Conservation (phyloP, 2,329 filamentous ascomycete species). For the Diatrype stigma region DNA sequence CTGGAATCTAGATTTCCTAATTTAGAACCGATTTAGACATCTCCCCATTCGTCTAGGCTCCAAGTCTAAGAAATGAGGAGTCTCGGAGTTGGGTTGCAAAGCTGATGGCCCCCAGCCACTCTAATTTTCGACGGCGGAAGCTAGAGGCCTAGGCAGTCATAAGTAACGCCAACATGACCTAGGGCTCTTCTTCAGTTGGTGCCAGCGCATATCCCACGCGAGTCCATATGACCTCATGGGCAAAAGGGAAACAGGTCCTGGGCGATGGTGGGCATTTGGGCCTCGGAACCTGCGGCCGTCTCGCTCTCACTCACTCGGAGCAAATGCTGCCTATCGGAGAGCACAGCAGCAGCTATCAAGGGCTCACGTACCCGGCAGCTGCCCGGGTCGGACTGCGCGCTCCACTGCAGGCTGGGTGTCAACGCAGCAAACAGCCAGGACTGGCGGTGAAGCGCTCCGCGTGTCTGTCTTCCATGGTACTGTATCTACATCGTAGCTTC, state of each 20-base stretch:
- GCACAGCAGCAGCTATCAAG: background rate
- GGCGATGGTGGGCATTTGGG: background rate
- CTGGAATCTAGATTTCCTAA: background rate
- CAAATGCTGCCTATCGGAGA: background rate
- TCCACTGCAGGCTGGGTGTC: background rate
- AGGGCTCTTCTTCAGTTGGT: background rate
- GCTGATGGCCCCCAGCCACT: background rate
- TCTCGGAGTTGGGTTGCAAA: background rate
- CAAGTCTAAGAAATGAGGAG: background rate
- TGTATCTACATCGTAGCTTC: background rate
- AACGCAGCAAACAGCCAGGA: background rate
- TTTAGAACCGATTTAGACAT: background rate
- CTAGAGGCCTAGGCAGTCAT: background rate
- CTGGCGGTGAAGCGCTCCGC: background rate
- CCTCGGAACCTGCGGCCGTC: background rate
- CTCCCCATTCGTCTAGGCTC: no score
- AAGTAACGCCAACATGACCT: background rate
- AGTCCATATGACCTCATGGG: background rate
- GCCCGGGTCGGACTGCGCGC: background rate
- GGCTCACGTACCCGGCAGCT: background rate
- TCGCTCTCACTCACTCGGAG: background rate
- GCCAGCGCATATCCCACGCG: background rate
- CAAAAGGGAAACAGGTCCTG: background rate
- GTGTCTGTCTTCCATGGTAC: background rate
- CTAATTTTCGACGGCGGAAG: background rate